Evolutionary conservation across 2,329 filamentous ascomycete species (phyloP).

Genomic region (Calonectria pseudoreteaudii): DNA sequence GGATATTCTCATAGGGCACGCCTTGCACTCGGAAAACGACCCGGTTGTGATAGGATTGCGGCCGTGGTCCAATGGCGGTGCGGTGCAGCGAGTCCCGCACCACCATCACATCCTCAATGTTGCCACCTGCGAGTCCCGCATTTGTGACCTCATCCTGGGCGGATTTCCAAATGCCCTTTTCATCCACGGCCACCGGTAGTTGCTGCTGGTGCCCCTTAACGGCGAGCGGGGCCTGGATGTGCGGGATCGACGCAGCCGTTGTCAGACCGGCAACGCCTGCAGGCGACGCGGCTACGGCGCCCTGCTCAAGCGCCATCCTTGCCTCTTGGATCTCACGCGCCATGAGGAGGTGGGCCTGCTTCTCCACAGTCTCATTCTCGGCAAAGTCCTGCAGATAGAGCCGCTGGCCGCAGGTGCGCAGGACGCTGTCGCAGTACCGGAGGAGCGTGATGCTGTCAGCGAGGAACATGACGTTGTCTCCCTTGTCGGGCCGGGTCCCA

Average conservation of each 20-base stretch:
- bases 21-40: slow-evolving; percentile 45
- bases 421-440: slow-evolving; percentile 50
- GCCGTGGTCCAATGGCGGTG: slow-evolving; percentile 46
- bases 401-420: slow-evolving; percentile 40
- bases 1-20: slow-evolving; percentile 37
- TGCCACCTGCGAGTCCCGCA: slow-evolving; percentile 33
- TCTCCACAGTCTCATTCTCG: slow-evolving; percentile 45
- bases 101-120: slow-evolving; percentile 45
- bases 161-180: slow-evolving; percentile 9
- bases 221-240: background rate
- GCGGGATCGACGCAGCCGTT: background rate
- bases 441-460: slow-evolving; percentile 53
- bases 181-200: slow-evolving; percentile 12
- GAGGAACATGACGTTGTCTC: slow-evolving; percentile 44
- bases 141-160: slow-evolving; percentile 20
- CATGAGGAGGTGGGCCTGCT: slow-evolving; percentile 45
- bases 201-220: background rate
- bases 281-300: background rate
- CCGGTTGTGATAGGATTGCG: slow-evolving; percentile 50
- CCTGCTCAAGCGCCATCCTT: slow-evolving; percentile 21
- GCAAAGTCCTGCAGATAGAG: slow-evolving; percentile 52
- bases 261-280: background rate
- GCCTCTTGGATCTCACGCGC: slow-evolving; percentile 35
- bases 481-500: slow-evolving; percentile 40
- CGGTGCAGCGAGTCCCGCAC: slow-evolving; percentile 46